Evolutionary conservation across 2,329 filamentous ascomycete species (phyloP), one percentile per base, ranked within the genome.

Genomic region (Elsinoe ampelina): DNA sequence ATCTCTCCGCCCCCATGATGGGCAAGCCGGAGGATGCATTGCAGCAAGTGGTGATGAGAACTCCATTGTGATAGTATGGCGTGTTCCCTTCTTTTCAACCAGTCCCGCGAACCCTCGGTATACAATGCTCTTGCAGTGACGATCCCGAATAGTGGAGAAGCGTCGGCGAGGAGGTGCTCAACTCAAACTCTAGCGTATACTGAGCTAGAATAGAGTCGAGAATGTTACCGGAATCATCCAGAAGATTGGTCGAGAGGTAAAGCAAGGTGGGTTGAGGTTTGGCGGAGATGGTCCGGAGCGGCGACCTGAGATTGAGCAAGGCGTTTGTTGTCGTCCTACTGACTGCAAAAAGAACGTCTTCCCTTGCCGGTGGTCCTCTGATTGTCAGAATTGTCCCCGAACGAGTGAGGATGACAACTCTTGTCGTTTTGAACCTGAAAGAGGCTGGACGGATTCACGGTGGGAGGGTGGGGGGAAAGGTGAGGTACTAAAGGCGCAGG

Each of bases 41-140:
- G 92, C 90, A 72, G 92, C 92, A 69, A 97, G 76, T 47, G 93
- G 93, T 66, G 93, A 97, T 43, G 92, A 96, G 62, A 87, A 85
- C 74, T 95, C 90, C 89, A 97, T 96, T 67, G 50, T 68, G 62
- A 55, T 48, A 35, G 26, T 39, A 22, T 13, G 48, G 26, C 17
- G 48, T 36, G 32, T 13, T 38, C 26, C 34, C n/a, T 52, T 34
- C n/a, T 52, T 35, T 52, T 26, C 48, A 45, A 45, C 26, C 26
- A 30, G 26, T 30, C 26, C 26, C 26, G 26, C 26, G 26, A 30
- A 30, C 19, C 48, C 13, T n/a, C 11, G 8, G 19, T 52, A 52
- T 52, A 30, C 48, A 20, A 52, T 52, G 48, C 48, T 52, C 48
- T 52, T 52, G 34, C 48, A 39, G 19, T 38, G 48, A 36, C 22